phyloP scores from a whole-genome alignment of 2,329 filamentous ascomycete species.

The Diaporthe longicolla region DNA sequence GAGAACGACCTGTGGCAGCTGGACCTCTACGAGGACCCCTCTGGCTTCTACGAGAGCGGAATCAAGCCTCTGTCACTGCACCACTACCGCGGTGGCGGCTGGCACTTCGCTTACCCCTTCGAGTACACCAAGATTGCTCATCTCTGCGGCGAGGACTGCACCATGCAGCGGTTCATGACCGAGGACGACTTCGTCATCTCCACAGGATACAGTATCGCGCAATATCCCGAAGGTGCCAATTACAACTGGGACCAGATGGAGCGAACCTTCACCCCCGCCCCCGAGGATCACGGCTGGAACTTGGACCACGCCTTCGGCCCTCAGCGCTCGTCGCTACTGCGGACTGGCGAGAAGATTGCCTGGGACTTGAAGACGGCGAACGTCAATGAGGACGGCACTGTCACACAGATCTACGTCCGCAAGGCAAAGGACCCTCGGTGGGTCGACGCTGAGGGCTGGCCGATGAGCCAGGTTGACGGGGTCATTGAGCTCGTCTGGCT shows the following conservation, averaged over 20 bases:
- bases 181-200: constrained; percentile 68
- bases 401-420: constrained; percentile 68
- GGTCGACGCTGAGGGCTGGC: constrained; percentile 60
- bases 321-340: constrained; percentile 48
- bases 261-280: constrained; percentile 50
- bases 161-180: constrained; percentile 70
- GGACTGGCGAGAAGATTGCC: constrained; percentile 52
- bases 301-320: constrained; percentile 51
- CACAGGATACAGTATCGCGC: constrained; percentile 71
- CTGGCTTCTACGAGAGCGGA: constrained; percentile 75
- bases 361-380: constrained; percentile 66
- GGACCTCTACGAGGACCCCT: constrained; percentile 71
- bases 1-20: constrained; percentile 73
- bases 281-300: constrained; percentile 52
- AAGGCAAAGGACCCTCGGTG: constrained; percentile 68
- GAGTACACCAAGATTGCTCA: constrained; percentile 71
- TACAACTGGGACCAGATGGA: constrained; percentile 52
- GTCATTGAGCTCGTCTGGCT: constrained; percentile 72
- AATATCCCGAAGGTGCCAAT: constrained; percentile 67
- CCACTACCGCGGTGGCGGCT: constrained; percentile 74
- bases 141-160: constrained; percentile 73
- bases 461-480: constrained; percentile 68
- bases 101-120: constrained; percentile 68
- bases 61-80: constrained; percentile 73
- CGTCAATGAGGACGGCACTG: constrained; percentile 62